phyloP scores from a whole-genome alignment of 257 asterid species.

The Gentiana straminea region DNA sequence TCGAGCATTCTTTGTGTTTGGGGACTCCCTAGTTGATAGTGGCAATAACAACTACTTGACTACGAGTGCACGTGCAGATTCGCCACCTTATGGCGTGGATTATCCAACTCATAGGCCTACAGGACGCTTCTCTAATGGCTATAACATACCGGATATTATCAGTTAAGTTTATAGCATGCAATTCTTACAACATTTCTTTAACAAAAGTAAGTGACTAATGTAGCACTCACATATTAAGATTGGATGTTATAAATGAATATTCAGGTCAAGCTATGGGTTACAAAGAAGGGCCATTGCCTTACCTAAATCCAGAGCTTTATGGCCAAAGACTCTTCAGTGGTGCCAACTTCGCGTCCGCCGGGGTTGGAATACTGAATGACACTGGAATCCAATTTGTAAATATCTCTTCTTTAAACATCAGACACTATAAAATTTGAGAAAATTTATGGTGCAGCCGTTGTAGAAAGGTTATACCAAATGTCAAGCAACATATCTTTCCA shows the following conservation, averaged over 20 bases:
- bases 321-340: constrained; percentile 55
- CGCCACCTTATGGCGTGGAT: constrained; percentile 38
- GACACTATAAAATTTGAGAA: no score
- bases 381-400: constrained; percentile 78
- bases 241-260: background rate
- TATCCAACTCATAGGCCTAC: constrained; percentile 25
- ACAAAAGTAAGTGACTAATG: no score
- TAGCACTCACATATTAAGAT: background rate
- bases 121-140: constrained; percentile 49
- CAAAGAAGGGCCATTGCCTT: constrained; percentile 54
- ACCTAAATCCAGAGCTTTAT: constrained; percentile 46
- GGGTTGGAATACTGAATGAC: constrained; percentile 76
- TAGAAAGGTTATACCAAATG: no score
- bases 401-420: background rate
- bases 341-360: constrained; percentile 83
- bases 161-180: constrained; percentile 15
- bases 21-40: constrained; percentile 36
- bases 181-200: no score
- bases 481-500: no score
- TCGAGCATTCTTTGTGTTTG: constrained; percentile 36
- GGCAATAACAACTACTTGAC: constrained; percentile 37
- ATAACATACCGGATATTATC: constrained; percentile 37
- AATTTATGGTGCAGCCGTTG: no score
- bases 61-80: constrained; percentile 36
- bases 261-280: constrained; percentile 58